Evolutionary conservation across 352 stramenopile genomes (phyloP).

Genomic region (Globisporangium middletonii): DNA sequence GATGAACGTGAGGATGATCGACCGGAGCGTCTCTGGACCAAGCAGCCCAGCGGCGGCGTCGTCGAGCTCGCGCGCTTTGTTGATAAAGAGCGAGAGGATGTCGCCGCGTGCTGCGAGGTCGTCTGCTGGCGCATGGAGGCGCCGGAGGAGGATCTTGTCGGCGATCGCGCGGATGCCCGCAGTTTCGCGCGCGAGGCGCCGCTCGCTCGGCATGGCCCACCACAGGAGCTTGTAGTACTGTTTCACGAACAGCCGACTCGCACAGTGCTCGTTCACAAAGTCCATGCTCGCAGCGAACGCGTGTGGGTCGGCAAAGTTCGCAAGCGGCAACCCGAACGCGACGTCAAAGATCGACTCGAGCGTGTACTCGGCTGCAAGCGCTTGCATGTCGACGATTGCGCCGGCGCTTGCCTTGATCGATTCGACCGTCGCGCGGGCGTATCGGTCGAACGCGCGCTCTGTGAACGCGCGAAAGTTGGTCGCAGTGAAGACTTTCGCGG

Average conservation of each 20-base stretch:
- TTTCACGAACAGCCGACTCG: slow-evolving; percentile 48
- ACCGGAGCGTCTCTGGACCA: neutral
- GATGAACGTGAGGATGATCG: slow-evolving; percentile 16
- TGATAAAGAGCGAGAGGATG: slow-evolving; percentile 53
- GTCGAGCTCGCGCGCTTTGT: slow-evolving; percentile 30
- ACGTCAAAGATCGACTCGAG: slow-evolving; percentile 55
- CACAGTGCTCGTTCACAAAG: slow-evolving; percentile 51
- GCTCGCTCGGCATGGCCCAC: slow-evolving; percentile 61
- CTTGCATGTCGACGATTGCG: slow-evolving; percentile 38
- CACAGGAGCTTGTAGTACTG: slow-evolving; percentile 56
- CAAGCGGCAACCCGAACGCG: slow-evolving; percentile 38
- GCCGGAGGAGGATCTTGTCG: slow-evolving; percentile 34
- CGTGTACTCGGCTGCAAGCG: slow-evolving; percentile 44
- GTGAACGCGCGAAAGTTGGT: slow-evolving; percentile 43
- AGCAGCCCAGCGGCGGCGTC: neutral
- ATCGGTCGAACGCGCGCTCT: slow-evolving; percentile 41
- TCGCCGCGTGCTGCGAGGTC: slow-evolving; percentile 28
- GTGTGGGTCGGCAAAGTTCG: slow-evolving; percentile 21
- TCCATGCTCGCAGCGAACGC: slow-evolving; percentile 46
- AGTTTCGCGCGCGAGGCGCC: slow-evolving; percentile 22
- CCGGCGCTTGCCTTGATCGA: slow-evolving; percentile 4
- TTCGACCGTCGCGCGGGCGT: slow-evolving; percentile 23
- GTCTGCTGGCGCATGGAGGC: slow-evolving; percentile 26
- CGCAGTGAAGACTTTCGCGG: slow-evolving; percentile 84
- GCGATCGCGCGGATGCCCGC: slow-evolving; percentile 33